Evolutionary conservation across 257 asterid genomes (phyloP).

Genomic region (Salvia hispanica): DNA sequence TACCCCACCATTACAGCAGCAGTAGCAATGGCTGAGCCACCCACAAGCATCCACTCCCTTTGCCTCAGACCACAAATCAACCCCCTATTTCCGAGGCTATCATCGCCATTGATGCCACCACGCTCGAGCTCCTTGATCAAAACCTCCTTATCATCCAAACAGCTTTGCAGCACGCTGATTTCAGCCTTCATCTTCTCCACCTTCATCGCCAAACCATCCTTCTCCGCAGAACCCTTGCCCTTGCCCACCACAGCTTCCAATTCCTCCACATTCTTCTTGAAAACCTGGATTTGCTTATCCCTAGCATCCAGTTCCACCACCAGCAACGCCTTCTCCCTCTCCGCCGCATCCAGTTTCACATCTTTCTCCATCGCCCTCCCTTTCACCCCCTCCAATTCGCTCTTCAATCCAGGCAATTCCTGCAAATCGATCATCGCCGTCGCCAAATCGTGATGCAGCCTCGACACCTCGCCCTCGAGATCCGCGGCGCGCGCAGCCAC

Average conservation of each 20-base stretch:
- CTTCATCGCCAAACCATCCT: conserved; percentile 39
- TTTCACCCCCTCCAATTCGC: conserved; percentile 45
- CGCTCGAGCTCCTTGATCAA: conserved; percentile 45
- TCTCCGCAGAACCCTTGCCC: conserved; percentile 41
- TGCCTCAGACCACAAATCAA: conserved; percentile 33
- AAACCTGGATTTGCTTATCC: conserved; percentile 45
- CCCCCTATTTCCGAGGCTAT: conserved; percentile 34
- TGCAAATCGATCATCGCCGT: conserved; percentile 49
- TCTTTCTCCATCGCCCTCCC: conserved; percentile 46
- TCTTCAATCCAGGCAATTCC: conserved; percentile 48
- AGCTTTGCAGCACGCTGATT: conserved; percentile 41
- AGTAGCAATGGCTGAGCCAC: conserved; percentile 53
- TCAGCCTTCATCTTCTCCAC: conserved; percentile 50
- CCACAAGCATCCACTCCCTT: conserved; percentile 50
- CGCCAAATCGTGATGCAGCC: conserved; percentile 66
- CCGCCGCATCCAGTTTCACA: conserved; percentile 48
- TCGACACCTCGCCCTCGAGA: conserved; percentile 61
- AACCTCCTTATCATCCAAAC: conserved; percentile 55
- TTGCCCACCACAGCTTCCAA: conserved; percentile 38
- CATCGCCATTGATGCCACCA: conserved; percentile 35
- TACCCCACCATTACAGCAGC: conserved; percentile 54
- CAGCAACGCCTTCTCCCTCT: conserved; percentile 59
- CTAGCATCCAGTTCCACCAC: conserved; percentile 48
- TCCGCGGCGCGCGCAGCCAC: conserved; percentile 70
- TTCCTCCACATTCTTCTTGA: conserved; percentile 53